These are phyloP conservation scores for Erodium chrysanthum DNA, from an alignment of 441 rosid genomes.

Conservation along the genomic window DNA sequence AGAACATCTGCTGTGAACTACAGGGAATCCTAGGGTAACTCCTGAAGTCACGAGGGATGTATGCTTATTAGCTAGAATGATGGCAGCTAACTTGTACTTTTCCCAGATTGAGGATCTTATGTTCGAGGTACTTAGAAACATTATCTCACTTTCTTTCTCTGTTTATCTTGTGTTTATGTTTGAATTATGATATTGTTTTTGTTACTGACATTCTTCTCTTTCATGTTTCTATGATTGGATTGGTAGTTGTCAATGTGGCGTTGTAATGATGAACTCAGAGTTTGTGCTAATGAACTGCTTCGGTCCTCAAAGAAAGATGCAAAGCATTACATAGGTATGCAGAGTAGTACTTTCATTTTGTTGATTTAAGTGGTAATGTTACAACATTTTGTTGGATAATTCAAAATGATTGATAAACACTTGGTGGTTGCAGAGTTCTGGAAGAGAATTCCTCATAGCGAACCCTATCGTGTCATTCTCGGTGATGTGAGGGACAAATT, in stretches of 20 bases:
- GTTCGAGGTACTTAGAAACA: conserved; percentile 45
- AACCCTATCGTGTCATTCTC: conserved; percentile 75
- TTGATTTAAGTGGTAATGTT: neutral
- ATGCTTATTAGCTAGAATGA: conserved; percentile 68
- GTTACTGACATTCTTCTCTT: conserved; percentile 10
- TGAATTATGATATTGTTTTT: neutral
- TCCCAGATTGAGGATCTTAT: conserved; percentile 63
- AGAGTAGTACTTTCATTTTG: no score
- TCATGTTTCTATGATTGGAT: neutral
- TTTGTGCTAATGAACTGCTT: conserved; percentile 58
- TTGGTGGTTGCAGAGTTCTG: conserved; percentile 53
- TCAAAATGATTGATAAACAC: neutral
- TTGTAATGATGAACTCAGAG: conserved; percentile 80
- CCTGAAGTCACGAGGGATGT: conserved; percentile 55
- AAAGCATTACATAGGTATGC: conserved; percentile 84
- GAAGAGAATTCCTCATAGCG: conserved; percentile 71
- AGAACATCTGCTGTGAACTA: neutral
- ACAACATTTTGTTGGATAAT: neutral
- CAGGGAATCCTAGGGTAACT: neutral
- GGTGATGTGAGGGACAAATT: neutral
- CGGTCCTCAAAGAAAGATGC: conserved; percentile 64
- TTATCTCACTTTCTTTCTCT: conserved; percentile 26
- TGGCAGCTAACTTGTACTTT: conserved; percentile 63
- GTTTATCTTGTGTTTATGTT: neutral
- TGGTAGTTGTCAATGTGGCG: conserved; percentile 97